phyloP scores from a whole-genome alignment of 148 eudicot species.

The Bassia scoparia region DNA sequence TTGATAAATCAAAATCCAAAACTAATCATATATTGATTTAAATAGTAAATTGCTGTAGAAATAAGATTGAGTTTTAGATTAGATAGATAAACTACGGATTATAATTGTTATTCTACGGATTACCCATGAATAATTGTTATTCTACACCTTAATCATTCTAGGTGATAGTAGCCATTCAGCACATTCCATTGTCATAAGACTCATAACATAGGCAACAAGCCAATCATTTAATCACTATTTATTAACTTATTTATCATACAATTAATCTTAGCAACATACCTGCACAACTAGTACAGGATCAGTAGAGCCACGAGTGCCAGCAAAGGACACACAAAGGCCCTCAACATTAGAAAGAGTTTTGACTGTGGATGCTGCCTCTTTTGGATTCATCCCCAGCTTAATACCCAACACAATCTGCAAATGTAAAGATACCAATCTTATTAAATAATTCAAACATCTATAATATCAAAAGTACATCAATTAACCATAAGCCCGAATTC shows the following conservation, averaged over 20 bases:
- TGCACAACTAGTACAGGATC: conserved; percentile 88
- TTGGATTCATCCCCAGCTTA: conserved; percentile 82
- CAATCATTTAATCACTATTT: not conserved
- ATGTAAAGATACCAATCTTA: conserved; percentile 3
- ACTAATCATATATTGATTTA: too few species aligned
- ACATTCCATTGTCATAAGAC: not conserved
- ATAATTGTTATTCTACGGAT: too few species aligned
- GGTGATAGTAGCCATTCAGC: too few species aligned
- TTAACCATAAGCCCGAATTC: not conserved
- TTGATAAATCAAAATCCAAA: too few species aligned
- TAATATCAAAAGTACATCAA: not conserved
- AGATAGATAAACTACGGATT: too few species aligned
- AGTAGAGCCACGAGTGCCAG: conserved; percentile 61
- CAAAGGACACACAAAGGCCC: conserved; percentile 75
- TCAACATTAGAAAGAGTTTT: conserved; percentile 98
- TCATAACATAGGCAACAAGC: not conserved
- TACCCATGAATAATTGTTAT: too few species aligned
- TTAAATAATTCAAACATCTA: not conserved
- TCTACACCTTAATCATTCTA: too few species aligned
- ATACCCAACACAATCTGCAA: conserved; percentile 80
- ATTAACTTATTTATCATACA: not conserved
- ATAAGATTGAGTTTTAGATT: too few species aligned
- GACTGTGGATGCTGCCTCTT: conserved; percentile 62
- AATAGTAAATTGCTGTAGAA: too few species aligned
- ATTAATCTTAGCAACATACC: conserved; percentile 40